Conservation (phyloP, 805 yeast species). For the Pichia gijzeniarum region DNA sequence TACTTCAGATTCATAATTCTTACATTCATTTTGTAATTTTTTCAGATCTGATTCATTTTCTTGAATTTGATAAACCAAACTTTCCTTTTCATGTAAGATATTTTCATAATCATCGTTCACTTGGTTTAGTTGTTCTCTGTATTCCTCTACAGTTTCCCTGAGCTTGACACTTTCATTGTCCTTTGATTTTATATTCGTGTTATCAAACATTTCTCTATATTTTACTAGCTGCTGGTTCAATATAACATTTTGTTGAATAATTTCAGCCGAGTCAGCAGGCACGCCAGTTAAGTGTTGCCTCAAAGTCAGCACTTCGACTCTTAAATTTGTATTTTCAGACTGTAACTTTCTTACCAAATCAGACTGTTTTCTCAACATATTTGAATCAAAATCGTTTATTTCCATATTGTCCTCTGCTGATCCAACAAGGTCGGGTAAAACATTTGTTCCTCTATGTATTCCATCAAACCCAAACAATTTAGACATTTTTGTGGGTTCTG, state of each 20-base stretch:
- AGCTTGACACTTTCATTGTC: background rate
- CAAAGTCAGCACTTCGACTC: slow-evolving; percentile 36
- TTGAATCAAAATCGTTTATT: slow-evolving; percentile 16
- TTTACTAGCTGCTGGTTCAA: slow-evolving; percentile 11
- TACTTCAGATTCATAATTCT: background rate
- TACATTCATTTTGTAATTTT: slow-evolving; percentile 6
- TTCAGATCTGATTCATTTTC: slow-evolving; percentile 5
- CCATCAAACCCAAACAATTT: slow-evolving; percentile 14
- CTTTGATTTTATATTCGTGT: background rate
- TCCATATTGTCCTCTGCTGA: slow-evolving; percentile 11
- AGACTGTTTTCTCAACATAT: slow-evolving; percentile 24
- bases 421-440: slow-evolving; percentile 19
- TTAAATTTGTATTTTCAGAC: slow-evolving; percentile 38
- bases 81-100: slow-evolving; percentile 6
- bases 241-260: slow-evolving; percentile 23
- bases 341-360: slow-evolving; percentile 26
- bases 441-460: slow-evolving; percentile 20
- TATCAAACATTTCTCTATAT: slow-evolving; percentile 1
- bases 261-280: slow-evolving; percentile 35
- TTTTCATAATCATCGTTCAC: background rate
- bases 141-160: background rate
- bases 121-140: background rate
- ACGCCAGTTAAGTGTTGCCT: slow-evolving; percentile 34
- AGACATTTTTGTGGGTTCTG: slow-evolving; percentile 1
- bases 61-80: background rate